Percentiles rank a stretch among this genome's conserved stretches.
phyloP scores from a whole-genome alignment of 2,329 filamentous ascomycete genomes.

The Neobulgaria alba region DNA sequence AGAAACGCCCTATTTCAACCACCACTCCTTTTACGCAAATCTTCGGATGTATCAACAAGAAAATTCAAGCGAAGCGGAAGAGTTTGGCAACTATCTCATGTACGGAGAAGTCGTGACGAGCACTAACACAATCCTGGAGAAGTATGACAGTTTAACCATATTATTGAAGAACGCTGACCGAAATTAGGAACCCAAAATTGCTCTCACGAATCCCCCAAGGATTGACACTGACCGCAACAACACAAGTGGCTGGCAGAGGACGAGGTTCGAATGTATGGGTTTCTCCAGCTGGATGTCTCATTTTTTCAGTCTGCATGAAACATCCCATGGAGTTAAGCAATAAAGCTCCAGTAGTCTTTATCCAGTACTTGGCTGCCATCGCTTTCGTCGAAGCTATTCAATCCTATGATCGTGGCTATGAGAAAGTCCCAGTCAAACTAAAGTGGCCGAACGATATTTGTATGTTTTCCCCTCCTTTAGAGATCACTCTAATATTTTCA shows the following conservation, averaged over 20 bases:
- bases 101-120: slow-evolving; percentile 92
- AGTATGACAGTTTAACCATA: slow-evolving; percentile 40
- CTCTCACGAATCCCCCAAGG: slow-evolving; percentile 70
- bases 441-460: slow-evolving; percentile 99
- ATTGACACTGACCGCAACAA: slow-evolving; percentile 81
- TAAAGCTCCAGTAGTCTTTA: slow-evolving; percentile 75
- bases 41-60: slow-evolving; percentile 55
- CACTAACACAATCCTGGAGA: slow-evolving; percentile 88
- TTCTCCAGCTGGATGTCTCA: slow-evolving; percentile 73
- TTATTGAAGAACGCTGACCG: slow-evolving; percentile 7
- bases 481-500: slow-evolving; percentile 19
- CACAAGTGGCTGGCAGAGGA: slow-evolving; percentile 79
- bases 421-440: slow-evolving; percentile 67
- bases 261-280: slow-evolving; percentile 93
- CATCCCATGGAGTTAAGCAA: slow-evolving; percentile 67
- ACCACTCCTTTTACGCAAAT: slow-evolving; percentile 67
- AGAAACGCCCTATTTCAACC: slow-evolving; percentile 79
- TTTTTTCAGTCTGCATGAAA: slow-evolving; percentile 82
- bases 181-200: slow-evolving; percentile 61
- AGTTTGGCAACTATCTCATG: slow-evolving; percentile 70
- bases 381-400: slow-evolving; percentile 80
- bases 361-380: slow-evolving; percentile 87
- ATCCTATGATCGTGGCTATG: slow-evolving; percentile 68
- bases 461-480: slow-evolving; percentile 31
- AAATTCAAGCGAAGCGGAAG: slow-evolving; percentile 44